Evolutionary conservation across 2,329 filamentous ascomycete genomes (phyloP), one percentile per base, ranked within the genome.

Genomic region (Penicillium concentricum): DNA sequence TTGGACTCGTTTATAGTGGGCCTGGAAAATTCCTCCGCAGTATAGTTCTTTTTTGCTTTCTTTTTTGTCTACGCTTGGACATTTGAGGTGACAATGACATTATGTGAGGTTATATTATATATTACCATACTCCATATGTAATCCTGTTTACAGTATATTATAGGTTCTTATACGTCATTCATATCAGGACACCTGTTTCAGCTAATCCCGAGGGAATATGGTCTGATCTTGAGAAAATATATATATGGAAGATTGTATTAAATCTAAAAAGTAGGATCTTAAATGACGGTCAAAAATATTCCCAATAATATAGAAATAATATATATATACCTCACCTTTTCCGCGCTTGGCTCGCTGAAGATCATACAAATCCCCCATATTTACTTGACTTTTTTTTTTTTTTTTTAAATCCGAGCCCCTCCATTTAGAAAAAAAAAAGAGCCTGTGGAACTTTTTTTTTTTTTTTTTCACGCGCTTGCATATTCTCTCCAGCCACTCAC

Each of bases 401-500:
- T n/a, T 26, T 42, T 28, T 37, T 45, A 32, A 26, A 7, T 6
- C 13, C 16, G 32, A 28, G 20, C 30, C 42, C 18, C 24, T 47
- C 42, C 15, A 6, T 16, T 16, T 22, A 15, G 3, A 7, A 26
- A 26, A 26, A 42, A 42, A 20, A 16, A 51, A 52, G 0, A 26
- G 13, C 30, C 13, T 32, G 20, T 43, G 44, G 50, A 30, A 43
- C 24, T 24, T 18, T 39, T 28, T 32, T 30, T 39, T 28, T 32
- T 30, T 41, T 51, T 56, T 52, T 26, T 16, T 15, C 30, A 35
- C 41, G 47, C 48, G 48, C 20, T 52, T 52, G 48, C 54, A 48
- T 52, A 54, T 41, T 20, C 35, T 55, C 20, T 51, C 16, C 35
- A 52, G 48, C 64, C 64, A 65, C 55, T 65, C 62, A 66, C 43